Evolutionary conservation across 441 rosid genomes (phyloP), one percentile per base, ranked within the genome.

Genomic region (Populus hybrid): DNA sequence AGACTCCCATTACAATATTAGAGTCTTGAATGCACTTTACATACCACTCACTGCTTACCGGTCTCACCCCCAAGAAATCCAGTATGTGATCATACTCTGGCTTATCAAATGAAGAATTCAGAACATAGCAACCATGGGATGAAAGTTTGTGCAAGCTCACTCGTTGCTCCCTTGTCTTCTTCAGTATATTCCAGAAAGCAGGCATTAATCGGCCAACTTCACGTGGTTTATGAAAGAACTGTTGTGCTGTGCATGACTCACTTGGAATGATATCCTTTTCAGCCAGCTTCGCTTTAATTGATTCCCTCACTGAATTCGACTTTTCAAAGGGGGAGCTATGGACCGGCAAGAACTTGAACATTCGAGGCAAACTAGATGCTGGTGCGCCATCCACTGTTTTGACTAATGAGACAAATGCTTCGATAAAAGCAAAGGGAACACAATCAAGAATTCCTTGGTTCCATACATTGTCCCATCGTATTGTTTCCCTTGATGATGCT

Each of bases 301-400:
- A 70, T 9, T 89, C 88, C 75, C 97, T 79, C 3, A 90, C 86
- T 19, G 67, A 79, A 76, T 93, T 86, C 59, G 90, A 76, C 75
- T 63, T 71, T 16, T 72, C 75, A 70, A 81, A 85, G 21, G 74
- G 14, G 71, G 94, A 87, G 67, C 65, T 9, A 5, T 76, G 75
- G 38, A 89, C 80, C 5, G 94, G 98, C 83, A 93, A 78, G 86
- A 91, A 93, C 23, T 36, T 53, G 73, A 90, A 90, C 86, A 81
- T 78, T 9, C 78, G 84, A 46, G 87, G 79, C 86, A 91, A 80
- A 79, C 74, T 89, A 50, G 88, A 88, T 0, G 83, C 78, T 0
- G 94, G 92, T 42, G 92, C 91, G n/a, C 79, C 85, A 59, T 74
- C 81, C 7, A 81, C 81, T 74, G 78, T 40, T 79, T 82, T 93